Base-by-base conservation (phyloP, 140 eudicot genomes). In the Senecio squalidus region DNA sequence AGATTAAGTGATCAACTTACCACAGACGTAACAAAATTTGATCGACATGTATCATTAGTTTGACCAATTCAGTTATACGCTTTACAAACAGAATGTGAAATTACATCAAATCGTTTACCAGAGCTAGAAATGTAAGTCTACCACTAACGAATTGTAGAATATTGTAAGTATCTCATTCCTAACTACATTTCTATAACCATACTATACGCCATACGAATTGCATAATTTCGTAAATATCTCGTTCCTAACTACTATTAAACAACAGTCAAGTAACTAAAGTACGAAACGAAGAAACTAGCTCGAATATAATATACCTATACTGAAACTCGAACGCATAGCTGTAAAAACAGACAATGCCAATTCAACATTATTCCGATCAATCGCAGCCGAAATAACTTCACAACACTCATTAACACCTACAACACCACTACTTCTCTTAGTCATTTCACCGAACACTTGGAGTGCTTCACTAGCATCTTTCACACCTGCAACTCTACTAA, bases 251-350 rank as follows among this genome's bases (percentile, higher is more conserved):
- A n/a, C n/a, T n/a, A n/a, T n/a, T n/a, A n/a, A n/a, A n/a, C 9
- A 30, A 30, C 36, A 30, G 36, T 30, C 2, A 0, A 30, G 36
- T 30, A 36, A 36, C 13, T 8, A 20, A 51, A 39, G 43, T 2
- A 27, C 8, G 27, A 23, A 58, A 54, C 44, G 16, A 38, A 38
- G 4, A 3, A 1, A 0, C n/a, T 38, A n/a, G 4, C 0, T 1
- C 14, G 10, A 14, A 1, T 60, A 43, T 1, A 52, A 43, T 33
- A 18, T 41, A 92, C 96, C 95, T 36, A 80, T 52, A 69, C 72
- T 77, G 22, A 93, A 93, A 67, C 79, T 81, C 45, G 95, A 81
- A 34, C 96, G 89, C 99, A 93, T 93, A 50, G 96, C 95, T 28
- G 65, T 68, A 70, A 93, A 93, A 31, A 93, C 26, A 2, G 99